Conservation (phyloP, 768 basidiomycete genomes). For the Lactarius psammicola region DNA sequence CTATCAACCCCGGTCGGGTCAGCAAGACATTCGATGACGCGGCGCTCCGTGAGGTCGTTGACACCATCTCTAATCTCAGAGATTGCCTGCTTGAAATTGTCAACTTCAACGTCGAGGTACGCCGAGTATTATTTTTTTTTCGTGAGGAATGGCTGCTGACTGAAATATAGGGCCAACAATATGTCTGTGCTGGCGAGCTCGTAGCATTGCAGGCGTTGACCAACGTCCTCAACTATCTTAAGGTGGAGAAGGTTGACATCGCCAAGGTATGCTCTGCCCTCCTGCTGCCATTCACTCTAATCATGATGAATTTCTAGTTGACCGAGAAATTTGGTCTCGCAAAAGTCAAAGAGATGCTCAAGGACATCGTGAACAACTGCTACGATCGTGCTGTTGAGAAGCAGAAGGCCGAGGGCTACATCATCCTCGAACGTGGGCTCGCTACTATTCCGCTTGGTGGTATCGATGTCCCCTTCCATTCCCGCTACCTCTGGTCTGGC, state of each 20-base stretch:
- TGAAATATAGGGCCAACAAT: constrained; percentile 86
- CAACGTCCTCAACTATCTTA: constrained; percentile 94
- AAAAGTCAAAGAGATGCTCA: constrained; percentile 94
- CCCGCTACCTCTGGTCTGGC: constrained; percentile 97
- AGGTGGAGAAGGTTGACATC: constrained; percentile 94
- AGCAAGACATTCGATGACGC: constrained; percentile 92
- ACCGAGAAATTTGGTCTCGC: constrained; percentile 86
- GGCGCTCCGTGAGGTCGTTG: constrained; percentile 96
- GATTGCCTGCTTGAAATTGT: constrained; percentile 93
- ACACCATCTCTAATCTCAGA: constrained; percentile 75
- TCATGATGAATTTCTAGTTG: constrained; percentile 48
- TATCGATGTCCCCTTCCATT: constrained; percentile 99
- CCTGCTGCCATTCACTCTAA: neutral
- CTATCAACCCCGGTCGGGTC: constrained; percentile 96
- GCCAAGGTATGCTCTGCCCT: constrained; percentile 53
- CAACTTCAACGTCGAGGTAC: constrained; percentile 90
- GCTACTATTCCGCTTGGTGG: constrained; percentile 94
- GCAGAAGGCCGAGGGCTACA: constrained; percentile 79
- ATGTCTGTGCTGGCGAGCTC: constrained; percentile 97
- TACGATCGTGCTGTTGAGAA: constrained; percentile 72
- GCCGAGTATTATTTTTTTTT: constrained; percentile 28
- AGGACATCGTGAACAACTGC: constrained; percentile 85
- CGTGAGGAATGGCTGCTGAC: neutral
- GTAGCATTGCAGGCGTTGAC: constrained; percentile 91
- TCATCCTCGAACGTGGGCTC: constrained; percentile 94